These are phyloP conservation scores for Biscutella laevigata DNA, from an alignment of 441 rosid species.

Conservation along the genomic window DNA sequence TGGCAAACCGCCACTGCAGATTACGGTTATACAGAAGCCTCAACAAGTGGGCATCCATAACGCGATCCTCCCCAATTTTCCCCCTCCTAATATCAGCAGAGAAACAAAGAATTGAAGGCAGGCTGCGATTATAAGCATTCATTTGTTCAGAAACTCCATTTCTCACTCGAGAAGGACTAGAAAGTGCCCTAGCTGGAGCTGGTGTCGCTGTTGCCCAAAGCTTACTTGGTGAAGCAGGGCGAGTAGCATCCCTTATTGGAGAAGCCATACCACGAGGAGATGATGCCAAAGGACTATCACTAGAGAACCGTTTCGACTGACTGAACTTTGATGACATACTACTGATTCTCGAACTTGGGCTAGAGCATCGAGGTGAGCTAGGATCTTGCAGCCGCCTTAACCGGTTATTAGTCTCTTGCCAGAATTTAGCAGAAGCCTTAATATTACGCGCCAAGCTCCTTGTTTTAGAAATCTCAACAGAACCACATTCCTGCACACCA, in stretches of 20 bases:
- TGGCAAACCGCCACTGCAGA: conserved; percentile 60
- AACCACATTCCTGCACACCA: conserved; percentile 44
- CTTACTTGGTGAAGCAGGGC: conserved; percentile 66
- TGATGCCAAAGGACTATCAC: conserved; percentile 32
- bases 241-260: conserved; percentile 34
- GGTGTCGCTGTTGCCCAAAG: conserved; percentile 40
- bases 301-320: conserved; percentile 48
- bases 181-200: conserved; percentile 39
- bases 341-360: conserved; percentile 38
- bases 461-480: conserved; percentile 27
- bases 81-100: conserved; percentile 64
- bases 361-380: conserved; percentile 40
- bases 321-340: conserved; percentile 34
- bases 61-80: conserved; percentile 49
- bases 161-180: conserved; percentile 55
- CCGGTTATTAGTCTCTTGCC: conserved; percentile 73
- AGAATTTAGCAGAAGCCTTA: conserved; percentile 49
- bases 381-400: conserved; percentile 64
- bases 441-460: conserved; percentile 35
- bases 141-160: conserved; percentile 33
- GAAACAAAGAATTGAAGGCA: conserved; percentile 63
- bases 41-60: conserved; percentile 54
- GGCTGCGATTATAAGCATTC: conserved; percentile 32
- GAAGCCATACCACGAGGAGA: conserved; percentile 52
- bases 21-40: conserved; percentile 59